phyloP scores from a whole-genome alignment of 1,284 basidiomycete genomes.

The Rhizopogon parksii region DNA sequence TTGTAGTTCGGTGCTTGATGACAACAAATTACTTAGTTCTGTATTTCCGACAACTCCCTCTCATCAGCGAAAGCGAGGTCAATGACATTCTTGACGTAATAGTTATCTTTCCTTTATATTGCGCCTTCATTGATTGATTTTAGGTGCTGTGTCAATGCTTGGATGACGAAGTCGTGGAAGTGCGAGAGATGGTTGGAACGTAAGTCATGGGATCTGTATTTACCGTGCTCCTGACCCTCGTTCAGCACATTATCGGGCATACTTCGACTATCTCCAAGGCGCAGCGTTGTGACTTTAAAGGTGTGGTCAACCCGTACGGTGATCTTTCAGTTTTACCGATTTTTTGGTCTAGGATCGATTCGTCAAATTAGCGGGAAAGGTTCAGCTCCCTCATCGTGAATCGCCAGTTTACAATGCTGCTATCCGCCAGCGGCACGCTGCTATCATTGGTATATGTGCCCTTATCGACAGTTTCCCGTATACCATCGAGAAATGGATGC shows the following conservation, averaged over 20 bases:
- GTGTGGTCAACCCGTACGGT: conserved; percentile 24
- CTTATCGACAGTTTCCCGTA: conserved; percentile 80
- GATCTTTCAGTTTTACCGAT: not conserved
- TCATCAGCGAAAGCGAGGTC: conserved; percentile 57
- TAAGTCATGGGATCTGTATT: conserved; percentile 28
- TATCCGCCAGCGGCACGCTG: conserved; percentile 68
- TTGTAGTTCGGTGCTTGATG: not conserved
- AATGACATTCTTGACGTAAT: conserved; percentile 61
- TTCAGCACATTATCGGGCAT: conserved; percentile 74
- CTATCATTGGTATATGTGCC: conserved; percentile 74
- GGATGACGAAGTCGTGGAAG: conserved; percentile 70
- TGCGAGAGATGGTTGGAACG: conserved; percentile 71
- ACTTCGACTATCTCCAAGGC: conserved; percentile 71
- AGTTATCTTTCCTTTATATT: not conserved
- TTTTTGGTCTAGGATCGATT: conserved; percentile 50
- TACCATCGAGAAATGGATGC: conserved; percentile 83
- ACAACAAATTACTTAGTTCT: conserved; percentile 40
- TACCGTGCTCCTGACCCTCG: not conserved
- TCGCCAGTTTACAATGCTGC: conserved; percentile 55
- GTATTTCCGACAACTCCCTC: conserved; percentile 66
- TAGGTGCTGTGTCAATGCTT: conserved; percentile 64
- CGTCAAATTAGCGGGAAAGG: conserved; percentile 54
- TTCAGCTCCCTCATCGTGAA: conserved; percentile 49
- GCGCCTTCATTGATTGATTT: conserved; percentile 3
- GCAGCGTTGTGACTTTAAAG: conserved; percentile 66